Percentiles rank a stretch among this genome's conserved stretches.
Evolutionary conservation across 495 filamentous ascomycete genomes (phyloP).

Genomic region (Hyaloscypha finlandica): DNA sequence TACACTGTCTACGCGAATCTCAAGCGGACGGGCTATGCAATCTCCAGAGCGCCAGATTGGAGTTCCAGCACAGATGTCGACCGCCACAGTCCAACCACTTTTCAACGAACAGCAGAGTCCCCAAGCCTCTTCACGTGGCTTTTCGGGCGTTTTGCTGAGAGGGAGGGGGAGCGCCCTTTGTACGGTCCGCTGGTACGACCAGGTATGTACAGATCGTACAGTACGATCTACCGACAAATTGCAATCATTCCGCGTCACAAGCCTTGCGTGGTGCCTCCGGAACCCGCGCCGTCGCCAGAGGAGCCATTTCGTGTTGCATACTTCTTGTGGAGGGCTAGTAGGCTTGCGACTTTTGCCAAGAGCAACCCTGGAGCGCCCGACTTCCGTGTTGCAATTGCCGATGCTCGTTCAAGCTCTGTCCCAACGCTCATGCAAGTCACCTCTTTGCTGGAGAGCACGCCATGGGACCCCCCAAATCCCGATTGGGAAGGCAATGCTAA

Average conservation of each 20-base stretch:
- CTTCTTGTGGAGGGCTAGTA: constrained; percentile 76
- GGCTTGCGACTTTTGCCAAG: constrained; percentile 66
- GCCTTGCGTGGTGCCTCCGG: constrained; percentile 43
- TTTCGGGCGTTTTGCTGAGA: constrained; percentile 29
- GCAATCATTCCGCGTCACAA: constrained; percentile 74
- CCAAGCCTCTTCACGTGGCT: constrained; percentile 31
- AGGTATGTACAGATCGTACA: constrained; percentile 79
- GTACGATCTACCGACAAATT: constrained; percentile 74
- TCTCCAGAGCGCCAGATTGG: constrained; percentile 62
- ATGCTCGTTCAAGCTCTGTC: constrained; percentile 67
- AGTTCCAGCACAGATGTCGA: constrained; percentile 14
- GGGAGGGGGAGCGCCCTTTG: constrained; percentile 24
- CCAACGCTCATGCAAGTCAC: constrained; percentile 73
- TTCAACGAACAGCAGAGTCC: constrained; percentile 4
- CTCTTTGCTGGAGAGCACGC: constrained; percentile 66
- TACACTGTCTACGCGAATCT: constrained; percentile 85
- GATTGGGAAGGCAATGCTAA: constrained; percentile 47
- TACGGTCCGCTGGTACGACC: constrained; percentile 71
- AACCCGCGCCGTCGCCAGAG: constrained; percentile 29
- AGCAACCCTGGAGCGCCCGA: constrained; percentile 73
- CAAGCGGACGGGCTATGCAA: constrained; percentile 79
- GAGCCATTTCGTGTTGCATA: constrained; percentile 73
- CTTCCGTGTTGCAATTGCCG: constrained; percentile 78
- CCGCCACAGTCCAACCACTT: neutral
- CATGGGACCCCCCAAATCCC: constrained; percentile 58